Conservation (phyloP, 768 basidiomycete species). For the Tricholoma saponaceum region DNA sequence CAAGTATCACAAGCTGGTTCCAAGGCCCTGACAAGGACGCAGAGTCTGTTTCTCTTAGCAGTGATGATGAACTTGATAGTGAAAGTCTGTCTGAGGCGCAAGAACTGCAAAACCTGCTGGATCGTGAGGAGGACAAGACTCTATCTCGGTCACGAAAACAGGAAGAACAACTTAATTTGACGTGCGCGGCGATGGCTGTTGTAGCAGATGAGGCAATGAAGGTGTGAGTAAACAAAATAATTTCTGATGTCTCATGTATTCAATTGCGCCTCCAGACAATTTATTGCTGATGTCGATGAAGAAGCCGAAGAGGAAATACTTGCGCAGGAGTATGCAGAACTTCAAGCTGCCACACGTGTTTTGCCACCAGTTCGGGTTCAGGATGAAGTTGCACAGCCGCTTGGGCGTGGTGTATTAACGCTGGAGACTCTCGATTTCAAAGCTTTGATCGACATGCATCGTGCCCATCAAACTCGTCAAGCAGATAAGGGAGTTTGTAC, state of each 20-base stretch:
- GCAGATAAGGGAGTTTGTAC: conserved; percentile 2
- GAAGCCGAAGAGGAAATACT: background rate
- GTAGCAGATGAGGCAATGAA: background rate
- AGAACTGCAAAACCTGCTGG: background rate
- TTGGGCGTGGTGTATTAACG: background rate
- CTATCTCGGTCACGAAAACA: background rate
- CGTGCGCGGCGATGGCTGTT: conserved; percentile 6
- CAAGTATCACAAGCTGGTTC: conserved; percentile 1
- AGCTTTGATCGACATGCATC: background rate
- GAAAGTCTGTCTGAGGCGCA: background rate
- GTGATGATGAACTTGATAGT: background rate
- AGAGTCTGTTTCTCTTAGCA: background rate
- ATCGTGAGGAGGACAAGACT: background rate
- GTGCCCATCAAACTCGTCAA: conserved; percentile 2
- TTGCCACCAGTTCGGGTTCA: background rate
- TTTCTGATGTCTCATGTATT: background rate
- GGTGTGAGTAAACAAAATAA: conserved; percentile 4
- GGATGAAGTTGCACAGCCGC: background rate
- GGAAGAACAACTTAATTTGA: background rate
- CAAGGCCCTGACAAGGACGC: background rate
- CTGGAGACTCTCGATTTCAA: background rate
- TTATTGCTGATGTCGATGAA: background rate
- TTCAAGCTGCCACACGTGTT: background rate
- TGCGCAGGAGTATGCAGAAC: background rate
- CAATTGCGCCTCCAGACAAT: background rate